These are phyloP conservation scores for Chrysosporium keratinophilum DNA, from an alignment of 2,329 filamentous ascomycete species.

Conservation along the genomic window DNA sequence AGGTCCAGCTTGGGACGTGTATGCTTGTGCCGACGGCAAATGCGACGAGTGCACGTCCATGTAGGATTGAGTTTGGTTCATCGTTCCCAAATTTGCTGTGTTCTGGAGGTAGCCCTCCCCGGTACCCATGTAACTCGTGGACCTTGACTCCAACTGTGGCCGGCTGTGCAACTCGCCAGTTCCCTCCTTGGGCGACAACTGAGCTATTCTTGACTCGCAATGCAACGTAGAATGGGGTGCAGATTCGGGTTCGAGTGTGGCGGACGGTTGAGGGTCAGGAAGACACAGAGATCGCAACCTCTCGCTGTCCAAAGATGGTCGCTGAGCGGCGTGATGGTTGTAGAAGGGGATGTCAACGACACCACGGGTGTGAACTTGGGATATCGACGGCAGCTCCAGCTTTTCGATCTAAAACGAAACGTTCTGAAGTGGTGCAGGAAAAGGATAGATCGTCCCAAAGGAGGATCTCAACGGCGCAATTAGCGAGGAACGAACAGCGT, in stretches of 20 bases:
- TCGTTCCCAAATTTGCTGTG: constrained; percentile 41
- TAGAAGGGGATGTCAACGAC: constrained; percentile 60
- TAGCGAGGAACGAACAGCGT: neutral
- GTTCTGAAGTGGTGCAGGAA: neutral
- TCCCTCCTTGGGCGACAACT: constrained; percentile 47
- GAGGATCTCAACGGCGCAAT: neutral
- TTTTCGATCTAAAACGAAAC: constrained; percentile 58
- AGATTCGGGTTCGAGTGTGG: constrained; percentile 42
- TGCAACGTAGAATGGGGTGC: constrained; percentile 42
- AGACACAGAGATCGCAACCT: constrained; percentile 62
- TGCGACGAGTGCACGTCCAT: constrained; percentile 74
- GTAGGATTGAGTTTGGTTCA: constrained; percentile 75
- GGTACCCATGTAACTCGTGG: constrained; percentile 28
- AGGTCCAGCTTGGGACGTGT: constrained; percentile 64
- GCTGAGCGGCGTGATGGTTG: constrained; percentile 55
- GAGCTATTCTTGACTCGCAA: constrained; percentile 58
- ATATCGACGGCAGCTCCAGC: constrained; percentile 86
- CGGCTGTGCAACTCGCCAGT: constrained; percentile 33
- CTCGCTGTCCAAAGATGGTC: constrained; percentile 59
- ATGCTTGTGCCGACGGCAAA: constrained; percentile 66
- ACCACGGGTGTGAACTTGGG: constrained; percentile 71
- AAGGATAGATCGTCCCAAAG: neutral
- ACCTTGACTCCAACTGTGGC: constrained; percentile 27
- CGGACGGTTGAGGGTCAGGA: constrained; percentile 46
- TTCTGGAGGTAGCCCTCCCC: constrained; percentile 36